Evolutionary conservation across 257 asterid species (phyloP), one percentile per base, ranked within the genome.

Genomic region (Anisodus tanguticus): DNA sequence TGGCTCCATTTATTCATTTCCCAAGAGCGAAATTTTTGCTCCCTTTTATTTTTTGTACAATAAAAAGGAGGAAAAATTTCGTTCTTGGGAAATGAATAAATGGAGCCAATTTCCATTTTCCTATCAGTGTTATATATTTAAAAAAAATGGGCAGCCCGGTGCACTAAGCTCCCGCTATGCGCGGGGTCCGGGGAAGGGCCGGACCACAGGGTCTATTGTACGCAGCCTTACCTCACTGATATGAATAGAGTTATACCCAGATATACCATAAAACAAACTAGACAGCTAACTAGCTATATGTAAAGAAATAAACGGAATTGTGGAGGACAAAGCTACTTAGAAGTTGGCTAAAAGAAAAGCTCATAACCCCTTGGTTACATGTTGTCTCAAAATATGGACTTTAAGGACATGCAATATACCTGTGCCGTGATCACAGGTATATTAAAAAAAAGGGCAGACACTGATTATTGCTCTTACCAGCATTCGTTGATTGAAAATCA

Each of bases 321-420:
- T 77, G 81, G 81, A 22, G n/a, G 81, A 45, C 62, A 49, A 74
- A 49, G 22, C 45, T 53, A 76, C 41, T 76, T 11, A 76, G 8
- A 76, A 53, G 81, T 76, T 76, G 41, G 81, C 41, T 31, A 77
- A 53, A 74, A 26, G 49, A 53, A 53, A 77, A 77, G 49, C 64
- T 6, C 47, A 77, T 77, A 77, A 53, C 8, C 26, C 81, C 22
- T 22, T 8, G 49, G 49, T 77, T 26, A 57, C 9, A 51, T 74
- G 47, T 41, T 41, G 77, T 76, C 81, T 76, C 81, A 76, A 49
- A 49, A 76, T 26, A 17, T 26, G 62, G 45, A 53, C 45, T 74
- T 49, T 5, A 74, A 76, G 51, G 47, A 53, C 3, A 2, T 12
- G 63, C 62, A 51, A 51, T 53, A 76, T 26, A 26, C 81, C 26